Base-by-base conservation (phyloP, 768 basidiomycete species). In the Pleurotus platypus region DNA sequence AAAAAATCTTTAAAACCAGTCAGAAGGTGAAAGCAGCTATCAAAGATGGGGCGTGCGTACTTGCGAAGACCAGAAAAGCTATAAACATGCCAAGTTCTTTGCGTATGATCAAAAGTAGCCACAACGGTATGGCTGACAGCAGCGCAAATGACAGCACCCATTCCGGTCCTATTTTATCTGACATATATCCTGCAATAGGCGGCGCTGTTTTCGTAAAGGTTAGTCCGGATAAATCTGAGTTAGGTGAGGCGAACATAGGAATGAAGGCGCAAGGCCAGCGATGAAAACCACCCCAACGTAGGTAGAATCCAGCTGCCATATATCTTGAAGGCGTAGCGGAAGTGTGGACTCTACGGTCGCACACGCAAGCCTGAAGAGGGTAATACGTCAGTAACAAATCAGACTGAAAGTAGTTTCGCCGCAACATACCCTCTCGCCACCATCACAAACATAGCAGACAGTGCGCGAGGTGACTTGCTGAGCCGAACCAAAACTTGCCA, bases 201-300 rank as follows among this genome's bases (percentile, higher is more conserved):
- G 82, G 77, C 0, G 87, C 86, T 89, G 59, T 8, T 35, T 18
- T 46, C 45, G 57, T 30, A 37, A 56, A 59, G 20, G 38, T 66
- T 12, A n/a, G n/a, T n/a, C n/a, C n/a, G n/a, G n/a, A n/a, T n/a
- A n/a, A n/a, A n/a, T n/a, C n/a, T n/a, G n/a, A n/a, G n/a, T n/a
- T n/a, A n/a, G n/a, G n/a, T n/a, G n/a, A n/a, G n/a, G n/a, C n/a
- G n/a, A 62, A 87, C 89, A 87, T 55, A 89, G 70, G 12, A 90
- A 64, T 0, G 83, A 81, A 1, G 87, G 89, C 5, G 87, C 69
- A 22, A 86, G 80, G 7, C 79, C 78, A 6, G 83, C 87, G 57
- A 90, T 70, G 65, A 85, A 86, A 13, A 88, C 78, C n/a, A 90
- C 62, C 6, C 89, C 89, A 8, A 88, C 83, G 65, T 70, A 67